phyloP scores from a whole-genome alignment of 129 eudicot species.

The Centrapalus pauciflorus region DNA sequence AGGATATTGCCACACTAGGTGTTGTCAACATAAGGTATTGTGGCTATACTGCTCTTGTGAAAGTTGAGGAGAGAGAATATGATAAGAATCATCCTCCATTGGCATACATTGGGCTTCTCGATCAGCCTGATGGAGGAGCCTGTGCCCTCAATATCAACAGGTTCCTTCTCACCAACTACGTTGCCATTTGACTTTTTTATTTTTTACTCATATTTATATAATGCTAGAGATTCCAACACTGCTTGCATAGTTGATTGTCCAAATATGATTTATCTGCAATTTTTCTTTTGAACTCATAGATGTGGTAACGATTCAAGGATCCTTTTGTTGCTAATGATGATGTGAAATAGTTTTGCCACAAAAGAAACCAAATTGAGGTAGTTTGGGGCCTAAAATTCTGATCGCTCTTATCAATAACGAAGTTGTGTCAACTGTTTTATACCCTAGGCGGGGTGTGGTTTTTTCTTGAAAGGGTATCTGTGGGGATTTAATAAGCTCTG shows the following conservation, averaged over 20 bases:
- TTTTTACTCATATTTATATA: too few relatives aligned
- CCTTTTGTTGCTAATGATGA: neutral
- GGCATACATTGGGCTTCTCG: constrained; percentile 60
- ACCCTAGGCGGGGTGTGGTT: neutral
- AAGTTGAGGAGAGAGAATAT: constrained; percentile 65
- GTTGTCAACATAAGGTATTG: constrained; percentile 77
- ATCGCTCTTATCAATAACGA: neutral
- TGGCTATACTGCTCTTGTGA: constrained; percentile 84
- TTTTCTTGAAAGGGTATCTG: neutral
- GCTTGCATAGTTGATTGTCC: neutral
- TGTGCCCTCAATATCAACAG: constrained; percentile 96
- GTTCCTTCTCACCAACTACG: constrained; percentile 27
- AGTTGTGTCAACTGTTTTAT: neutral
- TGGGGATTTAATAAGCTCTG: neutral
- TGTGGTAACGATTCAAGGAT: neutral
- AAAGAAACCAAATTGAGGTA: neutral
- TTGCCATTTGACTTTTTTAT: too few relatives aligned
- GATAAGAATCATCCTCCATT: constrained; percentile 35
- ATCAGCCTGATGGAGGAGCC: constrained; percentile 99
- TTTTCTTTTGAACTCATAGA: neutral
- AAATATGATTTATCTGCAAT: neutral
- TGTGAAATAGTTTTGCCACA: neutral
- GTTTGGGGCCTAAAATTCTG: neutral
- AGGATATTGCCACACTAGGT: constrained; percentile 96
- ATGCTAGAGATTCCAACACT: neutral